phyloP scores from a whole-genome alignment of 2,329 filamentous ascomycete genomes.

The Hymenoscyphus repandus region DNA sequence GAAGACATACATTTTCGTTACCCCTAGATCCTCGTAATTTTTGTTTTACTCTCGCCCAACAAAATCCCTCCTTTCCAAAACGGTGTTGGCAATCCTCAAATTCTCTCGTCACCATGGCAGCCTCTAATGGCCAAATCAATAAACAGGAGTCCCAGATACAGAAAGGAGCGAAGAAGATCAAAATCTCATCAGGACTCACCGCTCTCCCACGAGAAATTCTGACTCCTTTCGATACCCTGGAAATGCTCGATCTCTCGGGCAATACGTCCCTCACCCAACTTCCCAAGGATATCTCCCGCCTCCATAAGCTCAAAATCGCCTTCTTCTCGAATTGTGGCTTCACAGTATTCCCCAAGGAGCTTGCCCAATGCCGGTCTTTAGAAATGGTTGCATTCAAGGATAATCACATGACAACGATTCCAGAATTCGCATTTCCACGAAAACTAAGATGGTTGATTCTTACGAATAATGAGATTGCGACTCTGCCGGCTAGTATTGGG shows the following conservation, averaged over 20 bases:
- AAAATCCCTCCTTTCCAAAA: too few species aligned
- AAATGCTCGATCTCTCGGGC: slow-evolving; percentile 44
- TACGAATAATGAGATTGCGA: slow-evolving; percentile 39
- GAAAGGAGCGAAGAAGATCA: slow-evolving; percentile 25
- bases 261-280: slow-evolving; percentile 37
- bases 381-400: slow-evolving; percentile 45
- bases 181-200: slow-evolving; percentile 23
- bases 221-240: slow-evolving; percentile 36
- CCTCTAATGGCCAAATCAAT: slow-evolving; percentile 6
- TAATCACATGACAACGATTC: slow-evolving; percentile 40
- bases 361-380: slow-evolving; percentile 40
- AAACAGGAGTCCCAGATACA: slow-evolving; percentile 19
- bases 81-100: too few species aligned
- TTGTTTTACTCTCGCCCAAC: too few species aligned
- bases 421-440: slow-evolving; percentile 38
- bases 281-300: slow-evolving; percentile 34
- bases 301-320: slow-evolving; percentile 41
- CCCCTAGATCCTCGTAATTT: not conserved
- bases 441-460: slow-evolving; percentile 44
- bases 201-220: slow-evolving; percentile 38
- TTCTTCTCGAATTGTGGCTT: slow-evolving; percentile 45
- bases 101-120: slow-evolving; percentile 6
- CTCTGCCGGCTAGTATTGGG: slow-evolving; percentile 39
- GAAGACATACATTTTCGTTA: too few species aligned
- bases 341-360: slow-evolving; percentile 36